Evolutionary conservation across 2,329 filamentous ascomycete genomes (phyloP), one percentile per base, ranked within the genome.

Genomic region (Epichloe elymi): DNA sequence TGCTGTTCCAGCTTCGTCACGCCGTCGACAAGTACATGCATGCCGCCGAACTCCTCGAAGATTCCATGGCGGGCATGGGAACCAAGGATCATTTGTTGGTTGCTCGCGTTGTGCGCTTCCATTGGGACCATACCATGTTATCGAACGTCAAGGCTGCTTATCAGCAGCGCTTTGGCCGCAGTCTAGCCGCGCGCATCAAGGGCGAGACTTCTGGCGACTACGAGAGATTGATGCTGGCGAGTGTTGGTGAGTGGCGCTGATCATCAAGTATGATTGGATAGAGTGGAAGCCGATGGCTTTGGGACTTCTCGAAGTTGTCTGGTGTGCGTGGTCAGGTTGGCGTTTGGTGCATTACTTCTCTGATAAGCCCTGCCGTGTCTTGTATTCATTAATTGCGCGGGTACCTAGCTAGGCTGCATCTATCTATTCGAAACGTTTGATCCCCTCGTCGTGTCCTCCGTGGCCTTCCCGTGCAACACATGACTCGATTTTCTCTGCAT

Each of bases 201-300:
- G 81, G 83, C 2, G 91, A 97, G 73, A 94, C 88, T 5, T 87
- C 85, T 54, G 87, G 89, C 4, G 85, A 95, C 66, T 95, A 93
- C 59, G 75, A 86, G 69, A 78, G 70, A 58, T 67, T 91, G 60
- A 74, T 96, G 78, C 68, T 94, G 56, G 88, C 85, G n/a, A 78
- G 75, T 50, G 68, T 80, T 48, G 76, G 75, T 17, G 74, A 76
- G 58, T 64, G 51, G 50, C 50, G 50, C 14, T 49, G 45, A 51
- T 41, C 40, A 45, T 41, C 44, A 45, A 43, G 41, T 19, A 19
- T 40, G 11, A 44, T 15, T 30, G 20, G 14, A 44, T 44, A n/a
- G 11, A 7, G 17, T 33, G 42, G n/a, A 14, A 44, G 14, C 15
- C 20, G 23, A 33, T 30, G 42, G 30, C 42, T 42, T 8, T 23